These are phyloP conservation scores for Coemansia sp. DNA, from an alignment of 192 early-diverging fungal genomes.

Conservation along the genomic window DNA sequence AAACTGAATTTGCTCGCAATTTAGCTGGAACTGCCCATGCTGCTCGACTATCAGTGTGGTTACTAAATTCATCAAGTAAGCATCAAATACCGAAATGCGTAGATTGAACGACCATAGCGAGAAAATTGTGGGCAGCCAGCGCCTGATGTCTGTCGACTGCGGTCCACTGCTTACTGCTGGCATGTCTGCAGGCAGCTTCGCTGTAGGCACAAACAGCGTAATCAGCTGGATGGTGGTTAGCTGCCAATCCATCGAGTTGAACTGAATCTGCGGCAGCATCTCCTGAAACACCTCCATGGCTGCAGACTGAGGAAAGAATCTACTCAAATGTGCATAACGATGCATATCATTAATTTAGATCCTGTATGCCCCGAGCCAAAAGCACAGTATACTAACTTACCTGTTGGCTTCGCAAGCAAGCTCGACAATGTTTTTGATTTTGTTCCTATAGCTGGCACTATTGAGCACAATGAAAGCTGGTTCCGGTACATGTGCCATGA, in stretches of 20 bases:
- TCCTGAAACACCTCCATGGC: constrained; percentile 72
- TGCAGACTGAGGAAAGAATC: constrained; percentile 69
- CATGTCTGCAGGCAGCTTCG: not conserved
- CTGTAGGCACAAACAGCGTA: constrained; percentile 68
- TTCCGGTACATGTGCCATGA: not conserved
- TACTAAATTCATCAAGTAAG: constrained; percentile 69
- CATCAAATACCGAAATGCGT: constrained; percentile 59
- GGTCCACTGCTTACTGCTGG: constrained; percentile 15
- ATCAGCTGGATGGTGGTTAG: constrained; percentile 59
- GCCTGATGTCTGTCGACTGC: constrained; percentile 40
- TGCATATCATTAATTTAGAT: not conserved
- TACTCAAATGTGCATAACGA: constrained; percentile 7
- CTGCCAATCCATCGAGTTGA: constrained; percentile 65
- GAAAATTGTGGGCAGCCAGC: constrained; percentile 81
- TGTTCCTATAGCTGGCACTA: constrained; percentile 21
- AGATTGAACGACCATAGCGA: constrained; percentile 77
- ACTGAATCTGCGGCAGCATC: constrained; percentile 71
- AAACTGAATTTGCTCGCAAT: constrained; percentile 44
- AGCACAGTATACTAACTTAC: constrained; percentile 5
- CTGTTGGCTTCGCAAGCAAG: constrained; percentile 21
- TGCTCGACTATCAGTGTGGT: constrained; percentile 62
- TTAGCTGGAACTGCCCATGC: constrained; percentile 30
- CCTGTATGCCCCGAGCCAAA: not conserved
- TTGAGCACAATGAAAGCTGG: not conserved
- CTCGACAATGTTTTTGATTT: constrained; percentile 32